Conservation (phyloP, 768 basidiomycete species). For the Jaapia argillacea region DNA sequence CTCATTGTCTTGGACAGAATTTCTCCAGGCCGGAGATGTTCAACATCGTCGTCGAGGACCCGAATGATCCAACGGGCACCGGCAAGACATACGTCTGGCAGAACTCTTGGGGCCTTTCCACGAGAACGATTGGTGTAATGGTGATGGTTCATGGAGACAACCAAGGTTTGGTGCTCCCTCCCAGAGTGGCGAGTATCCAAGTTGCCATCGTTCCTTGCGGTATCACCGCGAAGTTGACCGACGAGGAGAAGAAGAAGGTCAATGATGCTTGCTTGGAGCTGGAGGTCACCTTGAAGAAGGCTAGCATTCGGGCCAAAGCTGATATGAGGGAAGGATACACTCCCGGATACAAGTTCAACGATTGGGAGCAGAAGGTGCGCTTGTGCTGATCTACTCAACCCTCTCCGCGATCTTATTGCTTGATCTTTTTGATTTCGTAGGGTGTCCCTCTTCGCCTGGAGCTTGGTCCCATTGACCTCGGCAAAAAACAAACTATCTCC, state of each 20-base stretch:
- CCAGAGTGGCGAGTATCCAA: conserved; percentile 89
- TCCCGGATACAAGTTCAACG: conserved; percentile 98
- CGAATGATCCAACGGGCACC: conserved; percentile 56
- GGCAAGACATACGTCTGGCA: conserved; percentile 88
- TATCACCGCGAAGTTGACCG: conserved; percentile 75
- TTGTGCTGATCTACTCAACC: conserved; percentile 1
- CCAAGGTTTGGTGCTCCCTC: conserved; percentile 95
- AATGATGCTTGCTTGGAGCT: conserved; percentile 72
- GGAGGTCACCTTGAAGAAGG: conserved; percentile 59
- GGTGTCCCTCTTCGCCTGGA: conserved; percentile 97
- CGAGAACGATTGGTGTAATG: conserved; percentile 96
- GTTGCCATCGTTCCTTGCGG: conserved; percentile 90
- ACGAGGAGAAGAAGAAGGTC: conserved; percentile 58
- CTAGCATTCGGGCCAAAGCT: conserved; percentile 75
- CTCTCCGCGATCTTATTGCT: neutral
- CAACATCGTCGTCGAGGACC: conserved; percentile 94
- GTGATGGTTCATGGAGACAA: conserved; percentile 99
- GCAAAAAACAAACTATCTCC: conserved; percentile 68
- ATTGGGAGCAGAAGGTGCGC: conserved; percentile 94
- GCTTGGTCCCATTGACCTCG: conserved; percentile 88
- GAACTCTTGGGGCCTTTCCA: conserved; percentile 97
- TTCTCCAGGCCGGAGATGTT: conserved; percentile 97
- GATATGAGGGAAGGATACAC: conserved; percentile 95
- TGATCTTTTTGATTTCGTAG: too few relatives aligned
- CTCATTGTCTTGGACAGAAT: conserved; percentile 97